Evolutionary conservation across 2,329 filamentous ascomycete genomes (phyloP).

Genomic region (Clarireedia hainanense): DNA sequence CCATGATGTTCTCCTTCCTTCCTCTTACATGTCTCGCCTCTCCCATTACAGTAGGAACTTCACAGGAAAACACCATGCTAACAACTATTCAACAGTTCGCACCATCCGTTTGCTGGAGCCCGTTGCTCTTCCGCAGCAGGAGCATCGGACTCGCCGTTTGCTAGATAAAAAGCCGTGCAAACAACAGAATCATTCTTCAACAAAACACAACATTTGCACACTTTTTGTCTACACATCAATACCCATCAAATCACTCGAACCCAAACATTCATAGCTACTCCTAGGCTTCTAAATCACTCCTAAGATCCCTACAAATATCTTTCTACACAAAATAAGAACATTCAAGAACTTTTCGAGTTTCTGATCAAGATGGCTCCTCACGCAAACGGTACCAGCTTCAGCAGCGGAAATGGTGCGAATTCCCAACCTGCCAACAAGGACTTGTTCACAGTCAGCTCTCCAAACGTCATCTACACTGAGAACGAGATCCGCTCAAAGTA

Average conservation of each 20-base stretch:
- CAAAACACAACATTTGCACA: constrained; percentile 7
- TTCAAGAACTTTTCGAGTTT: constrained; percentile 11
- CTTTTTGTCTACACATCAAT: constrained; percentile 7
- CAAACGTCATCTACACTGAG: constrained; percentile 88
- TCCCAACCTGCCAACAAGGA: constrained; percentile 38
- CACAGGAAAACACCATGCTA: not conserved
- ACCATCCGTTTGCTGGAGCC: constrained; percentile 95
- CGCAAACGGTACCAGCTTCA: constrained; percentile 56
- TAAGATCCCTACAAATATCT: not conserved
- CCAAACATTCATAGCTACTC: constrained; percentile 17
- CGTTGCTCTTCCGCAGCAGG: constrained; percentile 86
- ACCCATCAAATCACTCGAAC: constrained; percentile 13
- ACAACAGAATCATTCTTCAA: constrained; percentile 5
- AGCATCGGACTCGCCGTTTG: constrained; percentile 61
- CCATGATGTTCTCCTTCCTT: not conserved
- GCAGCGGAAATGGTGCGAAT: constrained; percentile 51
- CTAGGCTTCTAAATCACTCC: constrained; percentile 9
- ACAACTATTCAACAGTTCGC: constrained; percentile 50
- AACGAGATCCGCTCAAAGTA: constrained; percentile 87
- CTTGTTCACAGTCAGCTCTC: constrained; percentile 81
- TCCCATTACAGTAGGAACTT: not conserved
- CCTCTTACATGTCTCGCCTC: not conserved
- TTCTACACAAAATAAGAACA: constrained; percentile 7
- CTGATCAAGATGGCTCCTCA: constrained; percentile 77
- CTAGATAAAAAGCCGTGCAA: constrained; percentile 38